Percentiles rank a stretch among this genome's conserved stretches.
Conservation (phyloP, 306 rosid genomes). For the Macrotyloma uniflorum region DNA sequence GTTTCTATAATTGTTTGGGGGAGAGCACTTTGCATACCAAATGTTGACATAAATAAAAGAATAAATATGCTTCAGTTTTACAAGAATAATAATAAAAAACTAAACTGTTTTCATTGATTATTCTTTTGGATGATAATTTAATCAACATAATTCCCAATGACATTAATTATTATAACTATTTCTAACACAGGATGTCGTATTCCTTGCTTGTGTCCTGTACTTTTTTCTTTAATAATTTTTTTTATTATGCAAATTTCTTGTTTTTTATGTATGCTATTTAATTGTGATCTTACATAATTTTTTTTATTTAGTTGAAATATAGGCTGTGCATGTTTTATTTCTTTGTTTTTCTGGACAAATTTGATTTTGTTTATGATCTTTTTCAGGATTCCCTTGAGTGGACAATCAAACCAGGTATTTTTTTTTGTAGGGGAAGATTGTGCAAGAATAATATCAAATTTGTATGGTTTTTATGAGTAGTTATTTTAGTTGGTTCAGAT, state of each 20-base stretch:
- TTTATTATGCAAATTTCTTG: not conserved
- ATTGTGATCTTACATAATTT: conserved; percentile 12
- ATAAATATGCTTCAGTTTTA: not conserved
- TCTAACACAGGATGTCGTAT: not conserved
- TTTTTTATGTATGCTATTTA: conserved; percentile 30
- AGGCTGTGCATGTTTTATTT: not conserved
- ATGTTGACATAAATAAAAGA: not conserved
- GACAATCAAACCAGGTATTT: conserved; percentile 68
- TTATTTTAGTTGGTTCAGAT: conserved; percentile 14
- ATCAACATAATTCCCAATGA: not conserved
- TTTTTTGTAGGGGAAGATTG: not conserved
- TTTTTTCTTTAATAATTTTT: not conserved
- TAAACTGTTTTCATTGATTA: not conserved
- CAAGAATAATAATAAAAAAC: not conserved
- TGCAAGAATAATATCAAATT: conserved; percentile 20
- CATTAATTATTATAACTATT: not conserved
- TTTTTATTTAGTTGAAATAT: conserved; percentile 18
- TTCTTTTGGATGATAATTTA: conserved; percentile 7
- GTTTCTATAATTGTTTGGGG: not conserved
- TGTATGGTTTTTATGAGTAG: not conserved
- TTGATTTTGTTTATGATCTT: conserved; percentile 22
- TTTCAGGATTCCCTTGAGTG: conserved; percentile 69
- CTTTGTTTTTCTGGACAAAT: not conserved
- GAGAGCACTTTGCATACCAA: not conserved
- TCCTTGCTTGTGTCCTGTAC: not conserved